phyloP scores from a whole-genome alignment of 345 rosid genomes.

The Gossypium bickii region DNA sequence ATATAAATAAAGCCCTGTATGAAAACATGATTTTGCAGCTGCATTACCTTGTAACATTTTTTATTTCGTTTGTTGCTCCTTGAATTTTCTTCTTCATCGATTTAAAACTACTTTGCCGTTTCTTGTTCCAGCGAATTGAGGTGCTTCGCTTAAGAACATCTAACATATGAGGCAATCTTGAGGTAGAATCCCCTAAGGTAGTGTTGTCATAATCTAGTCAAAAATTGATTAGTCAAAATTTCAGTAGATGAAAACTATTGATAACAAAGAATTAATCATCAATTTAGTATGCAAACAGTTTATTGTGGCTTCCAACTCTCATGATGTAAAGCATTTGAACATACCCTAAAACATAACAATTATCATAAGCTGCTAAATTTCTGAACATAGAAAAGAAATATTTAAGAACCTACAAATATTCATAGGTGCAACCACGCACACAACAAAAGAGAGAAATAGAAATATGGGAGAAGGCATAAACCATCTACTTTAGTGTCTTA shows the following conservation, averaged over 20 bases:
- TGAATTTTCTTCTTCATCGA: slow-evolving; percentile 74
- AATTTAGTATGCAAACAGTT: neutral
- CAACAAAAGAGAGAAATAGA: slow-evolving; percentile 3
- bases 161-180: slow-evolving; percentile 40
- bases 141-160: slow-evolving; percentile 65
- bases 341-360: neutral
- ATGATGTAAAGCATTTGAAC: neutral
- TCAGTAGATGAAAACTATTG: neutral
- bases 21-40: neutral
- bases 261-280: neutral
- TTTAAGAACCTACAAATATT: neutral
- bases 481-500: slow-evolving; percentile 33
- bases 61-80: slow-evolving; percentile 72
- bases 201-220: slow-evolving; percentile 69
- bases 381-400: neutral
- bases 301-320: neutral
- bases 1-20: neutral
- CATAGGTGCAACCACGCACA: neutral
- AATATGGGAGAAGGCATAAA: neutral
- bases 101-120: slow-evolving; percentile 53
- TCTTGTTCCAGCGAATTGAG: slow-evolving; percentile 60
- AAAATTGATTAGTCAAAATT: neutral
- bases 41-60: slow-evolving; percentile 54
- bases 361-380: neutral
- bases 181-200: slow-evolving; percentile 37